Base-by-base conservation (phyloP, 495 filamentous ascomycete genomes). In the Xanthoparmelia taractica region DNA sequence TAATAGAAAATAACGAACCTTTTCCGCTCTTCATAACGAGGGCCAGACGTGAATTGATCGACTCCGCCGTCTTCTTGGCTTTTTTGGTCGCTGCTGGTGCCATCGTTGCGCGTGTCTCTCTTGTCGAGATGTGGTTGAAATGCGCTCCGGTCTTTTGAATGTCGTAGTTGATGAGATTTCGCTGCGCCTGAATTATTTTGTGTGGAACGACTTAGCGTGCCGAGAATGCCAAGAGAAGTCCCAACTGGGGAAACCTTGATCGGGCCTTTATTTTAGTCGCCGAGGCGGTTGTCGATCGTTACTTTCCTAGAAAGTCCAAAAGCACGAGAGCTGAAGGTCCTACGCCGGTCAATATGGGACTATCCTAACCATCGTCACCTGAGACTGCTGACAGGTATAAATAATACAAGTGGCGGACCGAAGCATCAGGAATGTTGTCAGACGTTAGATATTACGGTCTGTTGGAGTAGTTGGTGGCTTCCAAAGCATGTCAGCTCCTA, bases 21-120 rank as follows among this genome's bases (percentile, higher is more conserved):
- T 96, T 96, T 70, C 92, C 92, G 64, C 86, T 89, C 85, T 96
- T 97, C 88, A 97, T 94, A 65, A 96, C 92, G 77, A 96, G 85
- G 73, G 89, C 90, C 68, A 94, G 81, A 76, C 89, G 87, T 75
- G 86, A 86, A 81, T 90, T 90, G 82, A 93, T 90, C 82, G 82
- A 87, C 83, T 96, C 91, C 72, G 88, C 85, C 73, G 89, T 85
- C 80, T 92, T 94, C 86, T 93, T 94, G 76, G 79, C 80, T 83
- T 94, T 96, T 87, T 96, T 96, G 25, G 52, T 43, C 25, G 37
- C 31, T 47, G 71, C 72, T 74, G 89, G 89, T 76, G 91, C 90
- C 92, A 92, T 93, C 77, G 75, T 77, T 81, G 75, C 78, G 79
- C 78, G 73, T 36, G n/a, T 58, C 41, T 29, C 12, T 37, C 10